phyloP scores from a whole-genome alignment of 164 flowering plant genomes.

The Magnolia kwangsiensis region DNA sequence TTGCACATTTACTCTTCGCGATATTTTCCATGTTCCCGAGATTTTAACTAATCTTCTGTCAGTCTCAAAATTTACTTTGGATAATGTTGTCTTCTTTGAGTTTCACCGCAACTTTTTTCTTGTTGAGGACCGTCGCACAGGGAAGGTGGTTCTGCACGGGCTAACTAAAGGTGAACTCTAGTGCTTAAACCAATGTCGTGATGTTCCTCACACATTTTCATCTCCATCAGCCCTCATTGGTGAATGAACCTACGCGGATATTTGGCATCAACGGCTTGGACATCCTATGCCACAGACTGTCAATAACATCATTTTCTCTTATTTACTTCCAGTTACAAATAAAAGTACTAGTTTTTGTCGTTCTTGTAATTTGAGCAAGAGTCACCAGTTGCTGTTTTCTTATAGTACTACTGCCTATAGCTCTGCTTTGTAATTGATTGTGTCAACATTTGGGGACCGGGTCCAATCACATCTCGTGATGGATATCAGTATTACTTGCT shows the following conservation, averaged over 20 bases:
- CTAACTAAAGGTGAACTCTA: neutral
- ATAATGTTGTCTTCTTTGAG: neutral
- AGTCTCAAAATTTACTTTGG: neutral
- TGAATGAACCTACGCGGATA: neutral
- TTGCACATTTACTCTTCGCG: neutral
- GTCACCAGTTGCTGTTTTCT: neutral
- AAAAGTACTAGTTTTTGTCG: neutral
- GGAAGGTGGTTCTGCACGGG: neutral
- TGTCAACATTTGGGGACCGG: neutral
- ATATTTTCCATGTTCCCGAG: neutral
- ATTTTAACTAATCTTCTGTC: neutral
- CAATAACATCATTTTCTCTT: neutral
- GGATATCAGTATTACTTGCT: neutral
- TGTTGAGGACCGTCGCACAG: neutral
- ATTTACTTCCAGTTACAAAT: neutral
- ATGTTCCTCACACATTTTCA: neutral
- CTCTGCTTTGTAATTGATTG: neutral
- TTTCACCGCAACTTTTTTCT: neutral
- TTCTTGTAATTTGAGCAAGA: neutral
- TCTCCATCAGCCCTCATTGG: neutral
- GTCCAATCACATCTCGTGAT: neutral
- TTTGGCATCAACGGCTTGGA: neutral
- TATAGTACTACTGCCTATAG: neutral
- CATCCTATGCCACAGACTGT: neutral
- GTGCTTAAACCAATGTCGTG: neutral